phyloP scores from a whole-genome alignment of 257 asterid species.

The Solanum pinnatisectum region DNA sequence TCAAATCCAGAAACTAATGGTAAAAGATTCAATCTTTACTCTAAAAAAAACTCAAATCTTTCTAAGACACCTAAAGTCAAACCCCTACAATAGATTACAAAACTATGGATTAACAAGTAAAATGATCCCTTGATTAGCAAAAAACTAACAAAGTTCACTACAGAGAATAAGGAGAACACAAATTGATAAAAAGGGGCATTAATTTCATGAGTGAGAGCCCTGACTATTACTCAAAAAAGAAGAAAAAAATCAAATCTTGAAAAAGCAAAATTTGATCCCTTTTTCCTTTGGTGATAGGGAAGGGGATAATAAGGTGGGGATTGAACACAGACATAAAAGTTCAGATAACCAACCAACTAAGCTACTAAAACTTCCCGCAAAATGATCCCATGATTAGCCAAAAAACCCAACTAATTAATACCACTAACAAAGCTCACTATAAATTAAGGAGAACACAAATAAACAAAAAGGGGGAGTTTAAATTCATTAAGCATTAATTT shows the following conservation, averaged over 20 bases:
- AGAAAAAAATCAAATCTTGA: constrained; percentile 9
- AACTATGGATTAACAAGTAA: background rate
- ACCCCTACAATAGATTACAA: constrained; percentile 3
- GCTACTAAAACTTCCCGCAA: background rate
- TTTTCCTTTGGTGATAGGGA: background rate
- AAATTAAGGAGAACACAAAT: background rate
- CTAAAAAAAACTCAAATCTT: background rate
- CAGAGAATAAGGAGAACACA: background rate
- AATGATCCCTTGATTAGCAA: background rate
- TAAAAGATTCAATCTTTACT: background rate
- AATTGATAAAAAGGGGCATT: constrained; percentile 5
- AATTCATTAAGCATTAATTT: constrained; percentile 37
- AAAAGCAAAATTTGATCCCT: background rate
- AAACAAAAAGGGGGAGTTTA: constrained; percentile 16
- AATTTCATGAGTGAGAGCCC: constrained; percentile 40
- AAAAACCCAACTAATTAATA: background rate
- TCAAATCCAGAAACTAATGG: background rate
- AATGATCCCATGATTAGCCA: background rate
- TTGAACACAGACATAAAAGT: background rate
- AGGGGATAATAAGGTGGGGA: background rate
- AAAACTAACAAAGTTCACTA: background rate
- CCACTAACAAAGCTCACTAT: background rate
- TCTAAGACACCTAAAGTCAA: constrained; percentile 8
- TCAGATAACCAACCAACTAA: background rate
- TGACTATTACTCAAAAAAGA: background rate